Base-by-base conservation (phyloP, 2,329 filamentous ascomycete genomes). In the Juglanconis oblonga region DNA sequence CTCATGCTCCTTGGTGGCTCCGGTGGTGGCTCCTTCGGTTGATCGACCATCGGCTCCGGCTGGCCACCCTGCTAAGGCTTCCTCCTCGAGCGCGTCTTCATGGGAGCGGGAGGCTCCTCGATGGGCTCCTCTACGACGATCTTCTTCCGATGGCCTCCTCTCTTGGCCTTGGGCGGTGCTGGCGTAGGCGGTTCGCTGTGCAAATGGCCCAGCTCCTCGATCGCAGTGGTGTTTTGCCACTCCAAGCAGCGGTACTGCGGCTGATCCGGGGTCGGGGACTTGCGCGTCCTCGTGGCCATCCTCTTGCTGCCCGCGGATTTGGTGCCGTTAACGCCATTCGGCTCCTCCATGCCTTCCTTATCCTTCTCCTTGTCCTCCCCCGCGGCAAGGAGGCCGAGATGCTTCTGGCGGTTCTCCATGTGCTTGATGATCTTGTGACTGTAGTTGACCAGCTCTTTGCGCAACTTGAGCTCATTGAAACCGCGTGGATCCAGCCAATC, bases 401-500 rank as follows among this genome's bases (percentile, higher is more conserved):
- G 96, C 65, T 83, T 79, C 64, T 86, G 86, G 64, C 96, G 88
- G 69, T 87, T 88, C 67, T 87, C 81, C 93, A 97, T 97, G 69
- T 92, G 87, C 63, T 83, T 82, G 31, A 82, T 78, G 64, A 97
- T 96, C 68, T 86, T 85, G 45, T 93, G 87, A 54, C 87, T 87
- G 77, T 89, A 96, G 24, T 81, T 76, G 54, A 88, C 78, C 4
- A 99, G 82, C 72, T 98, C 94, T 74, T 97, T 98, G 62, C 89
- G 86, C 53, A 99, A 80, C 70, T 92, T 93, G 64, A 89, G 77
- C 75, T 99, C 95, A 64, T 96, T 92, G 65, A 89, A 81, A 1
- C 95, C 95, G 14, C 91, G 89, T 11, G 88, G 84, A 69, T 99
- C 94, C 4, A 99, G 82, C 93, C 95, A 99, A 55, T 84, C 83